These are phyloP conservation scores for Mycena galericulata DNA, from an alignment of 768 basidiomycete genomes.

Conservation along the genomic window DNA sequence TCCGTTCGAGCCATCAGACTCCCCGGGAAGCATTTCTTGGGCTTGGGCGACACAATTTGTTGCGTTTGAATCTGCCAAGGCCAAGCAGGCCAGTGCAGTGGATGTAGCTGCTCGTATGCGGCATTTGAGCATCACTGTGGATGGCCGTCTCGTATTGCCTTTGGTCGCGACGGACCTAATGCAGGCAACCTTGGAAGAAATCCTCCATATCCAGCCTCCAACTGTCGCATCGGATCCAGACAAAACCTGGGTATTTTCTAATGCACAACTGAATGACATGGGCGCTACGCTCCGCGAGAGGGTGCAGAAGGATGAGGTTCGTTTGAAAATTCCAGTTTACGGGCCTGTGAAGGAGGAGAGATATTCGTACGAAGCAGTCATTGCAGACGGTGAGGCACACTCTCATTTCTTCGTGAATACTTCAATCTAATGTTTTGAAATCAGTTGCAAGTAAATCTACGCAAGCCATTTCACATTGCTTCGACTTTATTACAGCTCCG, in stretches of 20 bases:
- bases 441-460: neutral
- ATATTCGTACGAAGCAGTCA: conserved; percentile 3
- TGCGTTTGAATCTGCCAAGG: conserved; percentile 12
- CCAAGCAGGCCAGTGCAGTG: neutral
- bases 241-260: conserved; percentile 12
- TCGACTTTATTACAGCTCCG: neutral
- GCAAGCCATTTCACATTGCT: neutral
- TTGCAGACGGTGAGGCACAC: neutral
- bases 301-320: neutral
- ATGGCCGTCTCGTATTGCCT: conserved; percentile 17
- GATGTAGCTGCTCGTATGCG: neutral
- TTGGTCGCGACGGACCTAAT: neutral
- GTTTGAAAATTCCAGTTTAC: conserved; percentile 7
- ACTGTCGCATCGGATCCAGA: neutral
- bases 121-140: conserved; percentile 1
- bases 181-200: neutral
- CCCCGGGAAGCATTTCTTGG: conserved; percentile 3
- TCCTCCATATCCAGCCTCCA: neutral
- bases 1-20: neutral
- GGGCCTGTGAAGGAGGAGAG: conserved; percentile 2
- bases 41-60: conserved; percentile 16
- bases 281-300: neutral
- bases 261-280: neutral
- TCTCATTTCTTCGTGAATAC: neutral
- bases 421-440: neutral